Evolutionary conservation across 371 early-diverging fungal species (phyloP), one percentile per base, ranked within the genome.

Genomic region (Zychaea mexicana): DNA sequence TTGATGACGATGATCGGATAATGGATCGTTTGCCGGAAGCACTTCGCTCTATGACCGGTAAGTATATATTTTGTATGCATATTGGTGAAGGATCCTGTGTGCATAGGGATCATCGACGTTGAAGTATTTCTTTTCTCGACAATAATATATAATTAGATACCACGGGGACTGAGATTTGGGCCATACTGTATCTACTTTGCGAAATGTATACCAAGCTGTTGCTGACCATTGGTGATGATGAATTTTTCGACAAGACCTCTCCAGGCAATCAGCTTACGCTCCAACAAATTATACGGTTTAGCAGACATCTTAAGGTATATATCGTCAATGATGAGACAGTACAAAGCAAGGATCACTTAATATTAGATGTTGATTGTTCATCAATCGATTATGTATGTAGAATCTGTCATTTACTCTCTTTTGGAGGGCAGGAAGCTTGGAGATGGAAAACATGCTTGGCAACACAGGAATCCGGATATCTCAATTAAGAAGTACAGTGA

Each of bases 161-260:
- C 7, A 22, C 13, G 10, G 57, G 69, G 52, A 58, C 71, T 5
- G 71, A 68, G 13, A 76, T 81, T 19, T 91, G 88, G 91, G 76
- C 79, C n/a, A 64, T 83, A 7, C 56, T 91, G 28, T 78, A 81
- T 24, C 72, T 95, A 12, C 72, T 94, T 13, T 87, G 89, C 53
- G 94, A 95, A 66, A 73, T 92, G 8, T 86, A 90, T 57, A 83
- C 84, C 54, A 84, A 89, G n/a, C 73, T 88, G 65, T 67, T 95
- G 21, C 75, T 90, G 65, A 92, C 92, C 0, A 84, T 94, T 59
- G 91, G 91, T 22, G 96, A 96, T 70, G 91, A 92, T 49, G 96
- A 96, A 72, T 87, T 95, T 64, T 87, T 88, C 65, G 81, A 84
- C 32, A 56, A 59, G 2, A 46, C 54, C 17, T 73, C 78, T 4